Base-by-base conservation (phyloP, 352 stramenopile species). In the Globisporangium parvum region DNA sequence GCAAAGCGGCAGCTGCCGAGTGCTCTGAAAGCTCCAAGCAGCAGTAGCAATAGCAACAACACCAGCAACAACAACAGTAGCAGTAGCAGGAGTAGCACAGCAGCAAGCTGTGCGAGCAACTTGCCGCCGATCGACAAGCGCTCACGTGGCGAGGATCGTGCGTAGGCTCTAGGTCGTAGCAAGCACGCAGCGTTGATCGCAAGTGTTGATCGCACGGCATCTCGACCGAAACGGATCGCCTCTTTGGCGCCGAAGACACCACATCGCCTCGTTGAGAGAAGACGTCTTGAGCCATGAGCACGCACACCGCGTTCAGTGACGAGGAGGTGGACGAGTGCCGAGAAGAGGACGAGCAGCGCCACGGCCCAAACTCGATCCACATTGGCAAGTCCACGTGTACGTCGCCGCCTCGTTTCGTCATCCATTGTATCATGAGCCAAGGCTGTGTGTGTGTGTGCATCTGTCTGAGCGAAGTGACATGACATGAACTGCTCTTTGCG, bases 341-440 rank as follows among this genome's bases (percentile, higher is more conserved):
- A 20, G 53, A 69, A 2, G 47, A 46, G 48, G 53, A 61, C 10
- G 60, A 63, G 48, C 49, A 63, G 40, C 49, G 51, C 8, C 14
- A 59, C 48, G 69, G 66, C 1, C 69, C 69, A 0, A 59, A 66
- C 53, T 67, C 63, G 40, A 65, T 58, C 26, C 69, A 70, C 18
- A 76, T 77, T 41, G 48, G 69, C 42, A 49, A 64, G 41, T 62
- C 58, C 6, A 21, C 35, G 4, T 66, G 71, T 75, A 57, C 21
- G 65, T 67, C n/a, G 9, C 40, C n/a, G 4, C 12, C 26, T 8
- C 9, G 9, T 20, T 53, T 47, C 9, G 12, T n/a, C 2, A 5
- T 5, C 12, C 31, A 37, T 37, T 8, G 31, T 37, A 8, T 37
- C 31, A 12, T 37, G 31, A 14, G 15, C 23, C 6, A 24, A 5